Evolutionary conservation across 2,329 filamentous ascomycete species (phyloP), one percentile per base, ranked within the genome.

Genomic region (Fusarium oxysporum): DNA sequence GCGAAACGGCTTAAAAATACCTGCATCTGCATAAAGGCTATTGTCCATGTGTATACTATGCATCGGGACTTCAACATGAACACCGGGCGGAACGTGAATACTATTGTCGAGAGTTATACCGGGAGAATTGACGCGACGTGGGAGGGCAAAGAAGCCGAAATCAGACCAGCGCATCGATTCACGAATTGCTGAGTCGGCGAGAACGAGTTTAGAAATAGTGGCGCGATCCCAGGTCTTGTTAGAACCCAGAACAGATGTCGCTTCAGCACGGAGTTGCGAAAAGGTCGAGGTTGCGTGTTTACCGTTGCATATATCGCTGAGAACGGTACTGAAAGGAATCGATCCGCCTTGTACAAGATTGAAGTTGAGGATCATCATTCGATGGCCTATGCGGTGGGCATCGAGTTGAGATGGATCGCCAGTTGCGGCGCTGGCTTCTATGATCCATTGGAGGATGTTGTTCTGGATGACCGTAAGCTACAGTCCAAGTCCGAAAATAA

Each of bases 111-210:
- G 33, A 32, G 43, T 32, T 16, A 59, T 59, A 9, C 56, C 43
- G 1, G 13, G n/a, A 40, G 21, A 59, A 13, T 40, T 51, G 12
- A 51, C 43, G 0, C 56, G 56, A 4, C 56, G 43, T 4, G 56
- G 56, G 33, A 51, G 56, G 14, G 56, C 43, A 51, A 59, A 59
- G 8, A 59, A 25, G 4, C 56, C 56, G 8, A 59, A 59, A 4
- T 51, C 56, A 16, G 56, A 59, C 56, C 56, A 51, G 8, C 43
- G 56, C 56, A 59, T 59, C 14, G 56, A 51, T 10, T 59, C 56
- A 8, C 56, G 43, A 21, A 59, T 40, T 25, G 16, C 56, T 32
- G 56, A 59, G 43, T 59, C 56, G 43, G 33, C 43, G 11, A 59
- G 43, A 8, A 35, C 35, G 25, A 59, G 56, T 19, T 59, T 51